Percentiles rank a stretch among this genome's conserved stretches.
phyloP scores from a whole-genome alignment of 192 early-diverging fungal species.

The Coemansia sp. region DNA sequence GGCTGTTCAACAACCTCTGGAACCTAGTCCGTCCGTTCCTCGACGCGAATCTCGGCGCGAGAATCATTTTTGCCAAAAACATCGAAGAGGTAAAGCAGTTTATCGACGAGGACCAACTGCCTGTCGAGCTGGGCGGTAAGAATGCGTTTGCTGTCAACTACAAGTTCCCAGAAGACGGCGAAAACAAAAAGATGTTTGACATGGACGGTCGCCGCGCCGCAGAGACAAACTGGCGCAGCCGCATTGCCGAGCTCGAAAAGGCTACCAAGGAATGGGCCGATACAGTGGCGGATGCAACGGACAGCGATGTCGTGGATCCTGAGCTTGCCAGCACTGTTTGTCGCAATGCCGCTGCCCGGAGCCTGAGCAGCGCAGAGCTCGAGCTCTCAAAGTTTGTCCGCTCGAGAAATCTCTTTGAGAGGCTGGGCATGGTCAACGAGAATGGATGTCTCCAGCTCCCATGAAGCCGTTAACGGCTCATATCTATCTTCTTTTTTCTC shows the following conservation, averaged over 20 bases:
- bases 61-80: slow-evolving; percentile 44
- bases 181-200: slow-evolving; percentile 37
- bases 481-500: background rate
- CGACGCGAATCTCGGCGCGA: slow-evolving; percentile 40
- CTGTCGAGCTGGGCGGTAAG: slow-evolving; percentile 24
- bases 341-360: slow-evolving; percentile 21
- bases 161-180: slow-evolving; percentile 26
- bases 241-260: slow-evolving; percentile 24
- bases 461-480: slow-evolving; percentile 1
- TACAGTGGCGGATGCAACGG: slow-evolving; percentile 1
- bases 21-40: slow-evolving; percentile 39
- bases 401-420: slow-evolving; percentile 23
- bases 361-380: slow-evolving; percentile 27
- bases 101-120: slow-evolving; percentile 40
- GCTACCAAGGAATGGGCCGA: slow-evolving; percentile 31
- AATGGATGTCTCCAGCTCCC: slow-evolving; percentile 29
- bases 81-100: slow-evolving; percentile 31
- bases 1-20: slow-evolving; percentile 52
- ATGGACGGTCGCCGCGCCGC: slow-evolving; percentile 20
- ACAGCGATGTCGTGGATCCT: background rate
- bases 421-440: slow-evolving; percentile 20
- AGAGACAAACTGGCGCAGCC: slow-evolving; percentile 29
- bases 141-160: slow-evolving; percentile 20
- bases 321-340: background rate
- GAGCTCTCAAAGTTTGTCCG: slow-evolving; percentile 27